A percentile compares a stretch with the other conserved stretches of the same genome.
phyloP scores from a whole-genome alignment of 1,284 basidiomycete genomes.

The Microbotryum scabiosae region DNA sequence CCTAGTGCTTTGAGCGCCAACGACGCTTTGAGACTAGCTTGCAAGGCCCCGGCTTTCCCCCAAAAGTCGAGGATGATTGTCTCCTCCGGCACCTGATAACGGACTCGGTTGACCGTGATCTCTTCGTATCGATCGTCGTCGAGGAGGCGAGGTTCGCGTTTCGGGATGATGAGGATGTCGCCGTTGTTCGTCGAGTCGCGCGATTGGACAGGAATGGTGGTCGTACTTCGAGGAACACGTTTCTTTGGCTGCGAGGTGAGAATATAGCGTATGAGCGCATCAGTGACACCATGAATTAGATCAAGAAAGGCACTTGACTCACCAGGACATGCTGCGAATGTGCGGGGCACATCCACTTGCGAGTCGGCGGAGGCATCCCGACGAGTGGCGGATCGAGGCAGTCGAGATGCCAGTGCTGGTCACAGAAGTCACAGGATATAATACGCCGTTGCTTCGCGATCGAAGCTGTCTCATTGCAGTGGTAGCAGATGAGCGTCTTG shows the following conservation, averaged over 20 bases:
- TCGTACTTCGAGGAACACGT: conserved; percentile 59
- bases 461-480: conserved; percentile 29
- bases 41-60: conserved; percentile 54
- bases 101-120: conserved; percentile 51
- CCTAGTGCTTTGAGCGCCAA: too few species aligned
- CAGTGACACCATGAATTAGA: conserved; percentile 16
- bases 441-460: conserved; percentile 48
- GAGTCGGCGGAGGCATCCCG: conserved; percentile 71
- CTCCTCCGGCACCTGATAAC: conserved; percentile 88
- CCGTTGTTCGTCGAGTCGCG: conserved; percentile 76
- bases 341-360: conserved; percentile 99
- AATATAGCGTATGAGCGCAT: conserved; percentile 15
- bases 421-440: conserved; percentile 91
- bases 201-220: conserved; percentile 61
- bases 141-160: conserved; percentile 45
- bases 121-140: conserved; percentile 42
- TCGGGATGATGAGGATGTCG: conserved; percentile 75
- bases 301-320: conserved; percentile 19
- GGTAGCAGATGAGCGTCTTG: conserved; percentile 71
- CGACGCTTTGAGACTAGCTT: too few species aligned
- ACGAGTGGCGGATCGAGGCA: conserved; percentile 86
- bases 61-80: conserved; percentile 91
- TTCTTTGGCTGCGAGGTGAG: conserved; percentile 54
- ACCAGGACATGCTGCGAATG: conserved; percentile 69
- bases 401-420: conserved; percentile 92